A percentile compares a stretch with the other conserved stretches of the same genome.
These are phyloP conservation scores for Ganoderma sp. DNA, from an alignment of 1,284 basidiomycete species.

Conservation along the genomic window DNA sequence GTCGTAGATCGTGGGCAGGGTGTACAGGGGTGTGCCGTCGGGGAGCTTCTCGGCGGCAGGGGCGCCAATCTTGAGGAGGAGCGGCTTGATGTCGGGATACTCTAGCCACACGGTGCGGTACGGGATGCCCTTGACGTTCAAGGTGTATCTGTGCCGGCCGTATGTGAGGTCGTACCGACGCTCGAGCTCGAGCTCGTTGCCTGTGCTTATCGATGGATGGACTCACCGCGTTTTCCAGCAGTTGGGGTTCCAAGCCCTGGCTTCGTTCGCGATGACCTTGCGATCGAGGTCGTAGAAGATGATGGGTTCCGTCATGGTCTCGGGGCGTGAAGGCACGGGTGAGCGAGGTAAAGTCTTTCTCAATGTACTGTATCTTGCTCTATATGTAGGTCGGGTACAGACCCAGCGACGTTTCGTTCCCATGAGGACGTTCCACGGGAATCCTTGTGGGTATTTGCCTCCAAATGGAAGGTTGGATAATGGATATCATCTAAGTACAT, in stretches of 20 bases:
- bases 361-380: neutral
- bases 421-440: neutral
- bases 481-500: neutral
- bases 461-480: neutral
- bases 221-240: slow-evolving; percentile 40
- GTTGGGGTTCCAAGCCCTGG: slow-evolving; percentile 40
- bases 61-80: slow-evolving; percentile 39
- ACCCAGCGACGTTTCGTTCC: neutral
- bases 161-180: no score
- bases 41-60: slow-evolving; percentile 31
- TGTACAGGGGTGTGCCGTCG: slow-evolving; percentile 39
- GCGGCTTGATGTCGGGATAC: slow-evolving; percentile 43
- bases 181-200: no score
- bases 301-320: slow-evolving; percentile 25
- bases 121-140: slow-evolving; percentile 41
- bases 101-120: slow-evolving; percentile 41
- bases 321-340: neutral
- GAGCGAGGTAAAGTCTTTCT: neutral
- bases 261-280: slow-evolving; percentile 12
- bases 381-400: neutral
- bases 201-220: neutral
- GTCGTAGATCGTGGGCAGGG: slow-evolving; percentile 42
- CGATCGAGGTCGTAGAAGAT: slow-evolving; percentile 41
- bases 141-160: slow-evolving; percentile 33
- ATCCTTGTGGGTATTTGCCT: neutral